phyloP scores from a whole-genome alignment of 768 basidiomycete species.

The Rhizopogon rudus region DNA sequence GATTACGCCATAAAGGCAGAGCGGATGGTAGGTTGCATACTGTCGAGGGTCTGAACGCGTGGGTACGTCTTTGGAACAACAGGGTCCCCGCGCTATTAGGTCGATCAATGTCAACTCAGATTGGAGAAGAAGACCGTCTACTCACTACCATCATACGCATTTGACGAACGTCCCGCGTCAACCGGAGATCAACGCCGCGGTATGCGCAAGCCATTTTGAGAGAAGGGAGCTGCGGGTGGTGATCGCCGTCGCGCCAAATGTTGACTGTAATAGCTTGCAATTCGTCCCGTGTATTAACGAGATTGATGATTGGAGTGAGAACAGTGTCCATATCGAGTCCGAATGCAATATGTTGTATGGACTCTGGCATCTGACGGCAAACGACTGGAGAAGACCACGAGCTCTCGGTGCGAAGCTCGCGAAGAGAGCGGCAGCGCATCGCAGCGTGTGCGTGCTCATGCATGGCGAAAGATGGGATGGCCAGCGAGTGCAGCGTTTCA shows the following conservation, averaged over 20 bases:
- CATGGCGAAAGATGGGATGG: constrained; percentile 50
- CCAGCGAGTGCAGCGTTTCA: constrained; percentile 45
- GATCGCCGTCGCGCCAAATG: constrained; percentile 46
- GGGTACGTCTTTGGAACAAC: constrained; percentile 12
- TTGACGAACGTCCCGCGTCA: constrained; percentile 44
- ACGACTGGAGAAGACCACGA: constrained; percentile 40
- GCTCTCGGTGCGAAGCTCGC: constrained; percentile 53
- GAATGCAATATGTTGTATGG: constrained; percentile 53
- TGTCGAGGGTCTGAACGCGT: constrained; percentile 12
- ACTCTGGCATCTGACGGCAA: constrained; percentile 44
- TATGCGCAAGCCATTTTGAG: constrained; percentile 63
- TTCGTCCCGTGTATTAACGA: constrained; percentile 39
- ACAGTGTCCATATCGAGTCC: constrained; percentile 53
- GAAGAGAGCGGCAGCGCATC: constrained; percentile 44
- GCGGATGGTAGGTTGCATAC: constrained; percentile 2
- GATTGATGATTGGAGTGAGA: constrained; percentile 50
- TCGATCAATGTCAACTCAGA: not conserved
- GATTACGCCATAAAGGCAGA: not conserved
- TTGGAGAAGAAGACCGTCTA: constrained; percentile 6
- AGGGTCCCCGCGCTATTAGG: constrained; percentile 14
- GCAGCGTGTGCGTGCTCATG: constrained; percentile 42
- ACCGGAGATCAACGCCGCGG: constrained; percentile 49
- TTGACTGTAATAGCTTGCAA: constrained; percentile 50
- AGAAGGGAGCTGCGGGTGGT: constrained; percentile 44
- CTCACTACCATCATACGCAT: constrained; percentile 52